A percentile compares a stretch with the other conserved stretches of the same genome.
Conservation (phyloP, 2,329 filamentous ascomycete species). For the Nemania diffusa region DNA sequence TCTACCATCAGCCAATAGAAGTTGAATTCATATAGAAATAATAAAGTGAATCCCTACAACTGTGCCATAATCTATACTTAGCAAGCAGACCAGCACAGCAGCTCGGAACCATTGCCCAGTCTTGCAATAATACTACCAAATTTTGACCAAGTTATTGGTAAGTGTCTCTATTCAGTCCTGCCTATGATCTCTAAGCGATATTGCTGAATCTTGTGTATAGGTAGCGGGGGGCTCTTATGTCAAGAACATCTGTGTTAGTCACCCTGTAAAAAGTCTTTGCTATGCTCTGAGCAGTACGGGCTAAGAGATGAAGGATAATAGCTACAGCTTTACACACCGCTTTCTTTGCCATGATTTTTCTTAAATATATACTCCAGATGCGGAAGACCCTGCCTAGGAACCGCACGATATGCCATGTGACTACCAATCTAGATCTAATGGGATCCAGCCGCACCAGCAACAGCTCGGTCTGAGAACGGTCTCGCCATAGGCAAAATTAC, state of each 20-base stretch:
- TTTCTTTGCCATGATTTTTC: neutral
- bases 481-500: slow-evolving; percentile 19
- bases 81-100: neutral
- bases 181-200: neutral
- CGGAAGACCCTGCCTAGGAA: neutral
- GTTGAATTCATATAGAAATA: slow-evolving; percentile 1
- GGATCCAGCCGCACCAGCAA: slow-evolving; percentile 9
- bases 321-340: neutral
- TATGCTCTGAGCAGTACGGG: neutral
- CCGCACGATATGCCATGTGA: neutral
- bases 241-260: neutral
- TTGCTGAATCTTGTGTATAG: neutral
- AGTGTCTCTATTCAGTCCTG: neutral
- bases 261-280: neutral
- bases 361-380: neutral
- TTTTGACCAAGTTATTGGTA: neutral
- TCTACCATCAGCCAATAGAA: slow-evolving; percentile 15
- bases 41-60: neutral
- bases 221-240: neutral
- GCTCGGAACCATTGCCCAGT: neutral
- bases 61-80: neutral
- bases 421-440: slow-evolving; percentile 15
- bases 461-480: slow-evolving; percentile 1
- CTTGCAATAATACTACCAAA: neutral
- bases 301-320: no score